phyloP scores from a whole-genome alignment of 495 filamentous ascomycete genomes.

The Trichoderma reesei region DNA sequence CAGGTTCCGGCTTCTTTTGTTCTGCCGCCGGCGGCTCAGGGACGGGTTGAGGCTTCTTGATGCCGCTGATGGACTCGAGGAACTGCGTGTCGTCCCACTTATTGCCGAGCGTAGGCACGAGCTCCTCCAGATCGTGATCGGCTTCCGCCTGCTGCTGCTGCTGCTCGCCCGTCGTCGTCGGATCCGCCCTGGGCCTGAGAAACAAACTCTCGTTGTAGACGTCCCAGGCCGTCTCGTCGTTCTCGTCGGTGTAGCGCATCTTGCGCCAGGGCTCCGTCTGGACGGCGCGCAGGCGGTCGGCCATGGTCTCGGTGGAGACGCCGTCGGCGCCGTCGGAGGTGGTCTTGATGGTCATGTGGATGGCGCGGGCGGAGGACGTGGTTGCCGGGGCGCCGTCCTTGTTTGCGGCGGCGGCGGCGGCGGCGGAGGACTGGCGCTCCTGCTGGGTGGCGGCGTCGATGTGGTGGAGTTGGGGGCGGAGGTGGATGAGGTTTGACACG shows the following conservation, averaged over 20 bases:
- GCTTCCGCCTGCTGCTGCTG: background rate
- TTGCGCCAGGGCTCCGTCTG: slow-evolving; percentile 33
- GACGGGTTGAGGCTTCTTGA: slow-evolving; percentile 12
- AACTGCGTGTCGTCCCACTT: slow-evolving; percentile 32
- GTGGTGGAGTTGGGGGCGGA: slow-evolving; percentile 38
- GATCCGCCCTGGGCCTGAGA: slow-evolving; percentile 14
- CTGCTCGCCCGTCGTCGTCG: background rate
- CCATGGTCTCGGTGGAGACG: slow-evolving; percentile 35
- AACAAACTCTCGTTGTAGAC: slow-evolving; percentile 33
- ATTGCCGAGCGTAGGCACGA: slow-evolving; percentile 21
- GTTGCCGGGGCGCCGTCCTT: slow-evolving; percentile 12
- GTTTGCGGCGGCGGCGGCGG: slow-evolving; percentile 11
- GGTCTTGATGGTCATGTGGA: slow-evolving; percentile 44
- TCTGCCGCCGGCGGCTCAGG: background rate
- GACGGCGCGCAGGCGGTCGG: slow-evolving; percentile 34
- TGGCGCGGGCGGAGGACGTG: slow-evolving; percentile 32
- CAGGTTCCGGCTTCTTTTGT: slow-evolving; percentile 15
- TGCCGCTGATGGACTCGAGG: slow-evolving; percentile 28
- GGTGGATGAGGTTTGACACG: slow-evolving; percentile 32
- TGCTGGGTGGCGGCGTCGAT: slow-evolving; percentile 36
- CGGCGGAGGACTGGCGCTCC: slow-evolving; percentile 26
- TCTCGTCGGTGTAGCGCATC: slow-evolving; percentile 36
- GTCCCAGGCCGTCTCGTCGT: slow-evolving; percentile 32
- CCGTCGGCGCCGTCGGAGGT: slow-evolving; percentile 28
- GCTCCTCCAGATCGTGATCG: slow-evolving; percentile 18